Percentiles rank a stretch among this genome's conserved stretches.
These are phyloP conservation scores for Termitomyces eurrhizus DNA, from an alignment of 768 basidiomycete species.

Conservation along the genomic window DNA sequence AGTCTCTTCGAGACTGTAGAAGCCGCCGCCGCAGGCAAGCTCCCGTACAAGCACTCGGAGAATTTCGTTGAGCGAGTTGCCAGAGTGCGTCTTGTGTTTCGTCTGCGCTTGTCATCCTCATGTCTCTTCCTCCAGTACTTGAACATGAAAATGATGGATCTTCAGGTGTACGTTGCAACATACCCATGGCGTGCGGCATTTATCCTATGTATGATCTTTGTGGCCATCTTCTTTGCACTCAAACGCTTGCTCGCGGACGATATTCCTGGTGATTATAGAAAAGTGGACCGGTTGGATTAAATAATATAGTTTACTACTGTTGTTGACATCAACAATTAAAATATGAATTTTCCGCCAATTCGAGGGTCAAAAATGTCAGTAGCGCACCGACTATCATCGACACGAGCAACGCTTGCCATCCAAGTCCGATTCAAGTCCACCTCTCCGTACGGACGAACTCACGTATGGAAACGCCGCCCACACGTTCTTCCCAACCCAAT, in stretches of 20 bases:
- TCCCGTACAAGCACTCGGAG: slow-evolving; percentile 61
- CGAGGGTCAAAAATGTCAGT: not conserved
- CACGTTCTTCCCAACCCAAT: slow-evolving; percentile 75
- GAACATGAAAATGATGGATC: slow-evolving; percentile 33
- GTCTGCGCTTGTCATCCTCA: not conserved
- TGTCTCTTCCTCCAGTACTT: slow-evolving; percentile 27
- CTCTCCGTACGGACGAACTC: slow-evolving; percentile 81
- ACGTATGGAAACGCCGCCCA: slow-evolving; percentile 70
- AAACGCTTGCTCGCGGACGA: slow-evolving; percentile 21
- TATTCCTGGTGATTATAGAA: slow-evolving; percentile 21
- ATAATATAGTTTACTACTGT: not conserved
- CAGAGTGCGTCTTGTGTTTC: slow-evolving; percentile 36
- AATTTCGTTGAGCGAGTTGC: slow-evolving; percentile 65
- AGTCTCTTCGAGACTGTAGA: slow-evolving; percentile 70
- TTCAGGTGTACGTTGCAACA: slow-evolving; percentile 33
- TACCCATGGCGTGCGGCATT: slow-evolving; percentile 31
- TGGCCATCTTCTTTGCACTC: slow-evolving; percentile 25
- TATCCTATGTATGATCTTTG: slow-evolving; percentile 25
- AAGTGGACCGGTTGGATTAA: slow-evolving; percentile 28
- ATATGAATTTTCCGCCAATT: not conserved
- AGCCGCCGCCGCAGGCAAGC: slow-evolving; percentile 48
- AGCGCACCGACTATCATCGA: not conserved
- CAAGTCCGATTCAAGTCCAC: slow-evolving; percentile 48
- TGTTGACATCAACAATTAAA: not conserved
- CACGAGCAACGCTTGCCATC: not conserved